These are phyloP conservation scores for Lentinula edodes DNA, from an alignment of 768 basidiomycete species.

Conservation along the genomic window DNA sequence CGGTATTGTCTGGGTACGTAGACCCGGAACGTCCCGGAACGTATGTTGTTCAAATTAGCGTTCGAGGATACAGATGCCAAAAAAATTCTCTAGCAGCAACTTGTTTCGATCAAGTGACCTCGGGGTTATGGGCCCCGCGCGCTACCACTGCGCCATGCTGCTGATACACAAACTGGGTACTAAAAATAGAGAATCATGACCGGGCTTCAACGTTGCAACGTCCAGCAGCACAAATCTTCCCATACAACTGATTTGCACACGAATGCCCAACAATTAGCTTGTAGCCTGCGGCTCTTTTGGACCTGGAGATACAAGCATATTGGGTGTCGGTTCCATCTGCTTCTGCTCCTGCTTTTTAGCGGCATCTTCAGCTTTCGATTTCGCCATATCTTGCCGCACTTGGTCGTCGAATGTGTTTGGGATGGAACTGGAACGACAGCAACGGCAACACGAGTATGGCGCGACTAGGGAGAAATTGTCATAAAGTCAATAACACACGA, in stretches of 20 bases:
- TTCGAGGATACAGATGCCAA: neutral
- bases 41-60: no score
- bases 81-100: constrained; percentile 47
- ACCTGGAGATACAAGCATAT: no score
- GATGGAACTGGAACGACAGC: neutral
- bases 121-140: constrained; percentile 59
- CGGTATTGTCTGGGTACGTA: no score
- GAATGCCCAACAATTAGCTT: no score
- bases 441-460: neutral
- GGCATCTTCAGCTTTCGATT: neutral
- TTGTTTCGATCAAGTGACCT: constrained; percentile 64
- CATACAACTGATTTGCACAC: no score
- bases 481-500: neutral
- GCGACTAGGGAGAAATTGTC: neutral
- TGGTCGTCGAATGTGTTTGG: neutral
- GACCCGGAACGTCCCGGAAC: no score
- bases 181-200: neutral
- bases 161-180: constrained; percentile 13
- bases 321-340: no score
- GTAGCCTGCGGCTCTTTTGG: no score
- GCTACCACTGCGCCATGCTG: constrained; percentile 57
- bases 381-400: neutral
- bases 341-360: no score
- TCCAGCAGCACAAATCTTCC: no score
- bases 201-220: no score